phyloP scores from a whole-genome alignment of 306 rosid species.

The Lathyrus oleraceus region DNA sequence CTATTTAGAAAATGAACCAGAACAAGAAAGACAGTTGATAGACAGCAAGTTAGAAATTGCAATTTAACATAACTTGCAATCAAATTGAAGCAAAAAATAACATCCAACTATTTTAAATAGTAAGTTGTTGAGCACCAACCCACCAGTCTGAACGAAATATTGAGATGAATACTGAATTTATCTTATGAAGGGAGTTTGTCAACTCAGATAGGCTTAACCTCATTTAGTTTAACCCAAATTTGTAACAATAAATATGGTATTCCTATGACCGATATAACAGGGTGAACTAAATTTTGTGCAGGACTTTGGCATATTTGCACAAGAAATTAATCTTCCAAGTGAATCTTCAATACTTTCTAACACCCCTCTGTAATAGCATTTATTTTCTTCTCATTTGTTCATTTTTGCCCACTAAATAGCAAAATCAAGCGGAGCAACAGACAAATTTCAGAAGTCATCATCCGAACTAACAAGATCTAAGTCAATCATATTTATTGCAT shows the following conservation, averaged over 20 bases:
- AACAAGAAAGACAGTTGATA: not conserved
- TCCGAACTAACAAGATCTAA: conserved; percentile 75
- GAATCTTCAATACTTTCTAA: conserved; percentile 17
- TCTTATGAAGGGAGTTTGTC: not conserved
- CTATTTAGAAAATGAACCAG: not conserved
- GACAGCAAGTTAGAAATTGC: not conserved
- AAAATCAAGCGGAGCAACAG: conserved; percentile 7
- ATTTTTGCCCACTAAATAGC: not conserved
- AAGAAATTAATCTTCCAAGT: conserved; percentile 1
- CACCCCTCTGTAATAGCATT: conserved; percentile 19
- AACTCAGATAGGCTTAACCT: not conserved
- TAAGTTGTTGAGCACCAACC: not conserved
- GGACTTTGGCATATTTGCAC: conserved; percentile 3
- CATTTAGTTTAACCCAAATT: not conserved
- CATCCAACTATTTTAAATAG: not conserved
- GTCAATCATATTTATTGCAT: conserved; percentile 68
- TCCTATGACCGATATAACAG: not conserved
- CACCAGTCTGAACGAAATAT: not conserved
- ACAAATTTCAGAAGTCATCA: conserved; percentile 56
- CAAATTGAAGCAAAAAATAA: not conserved
- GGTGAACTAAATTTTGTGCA: not conserved
- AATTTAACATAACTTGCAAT: not conserved
- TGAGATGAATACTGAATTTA: not conserved
- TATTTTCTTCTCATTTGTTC: conserved; percentile 11
- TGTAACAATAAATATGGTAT: not conserved